These are phyloP conservation scores for Rhynchosporium graminicola DNA, from an alignment of 2,329 filamentous ascomycete genomes.

Conservation along the genomic window DNA sequence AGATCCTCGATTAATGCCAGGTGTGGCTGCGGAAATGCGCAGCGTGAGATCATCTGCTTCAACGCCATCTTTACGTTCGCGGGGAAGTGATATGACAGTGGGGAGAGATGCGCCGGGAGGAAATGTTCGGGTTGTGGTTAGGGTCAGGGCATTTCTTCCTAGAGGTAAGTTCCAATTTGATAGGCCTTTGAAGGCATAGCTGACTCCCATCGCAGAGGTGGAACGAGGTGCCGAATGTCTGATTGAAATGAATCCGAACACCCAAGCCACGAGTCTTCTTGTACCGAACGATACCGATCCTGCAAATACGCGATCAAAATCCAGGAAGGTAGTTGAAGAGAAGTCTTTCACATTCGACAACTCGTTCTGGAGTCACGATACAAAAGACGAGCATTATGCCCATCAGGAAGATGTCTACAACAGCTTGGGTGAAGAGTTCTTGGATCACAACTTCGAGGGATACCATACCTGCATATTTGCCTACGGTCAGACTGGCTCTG, in stretches of 20 bases:
- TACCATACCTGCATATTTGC: conserved; percentile 99
- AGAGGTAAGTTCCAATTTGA: conserved; percentile 57
- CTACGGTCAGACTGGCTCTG: conserved; percentile 95
- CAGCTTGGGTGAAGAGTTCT: conserved; percentile 89
- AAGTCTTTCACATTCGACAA: conserved; percentile 96
- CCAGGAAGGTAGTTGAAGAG: conserved; percentile 77
- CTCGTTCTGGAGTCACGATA: conserved; percentile 95
- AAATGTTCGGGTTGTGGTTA: conserved; percentile 81
- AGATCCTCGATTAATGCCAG: conserved; percentile 49
- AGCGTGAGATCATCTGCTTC: conserved; percentile 67
- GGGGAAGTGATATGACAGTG: conserved; percentile 63
- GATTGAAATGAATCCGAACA: conserved; percentile 85
- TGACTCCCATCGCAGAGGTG: conserved; percentile 60
- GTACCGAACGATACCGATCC: conserved; percentile 62
- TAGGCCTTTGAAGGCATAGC: not conserved
- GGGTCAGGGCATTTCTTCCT: conserved; percentile 76
- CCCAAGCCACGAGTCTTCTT: conserved; percentile 79
- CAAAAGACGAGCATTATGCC: conserved; percentile 80
- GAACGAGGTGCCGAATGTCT: conserved; percentile 81
- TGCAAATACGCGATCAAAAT: conserved; percentile 59
- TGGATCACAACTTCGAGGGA: conserved; percentile 98
- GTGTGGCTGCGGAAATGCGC: conserved; percentile 42
- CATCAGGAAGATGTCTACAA: conserved; percentile 93
- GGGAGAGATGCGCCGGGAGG: conserved; percentile 56
- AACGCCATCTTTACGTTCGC: conserved; percentile 74